Conservation (phyloP, 2,329 filamentous ascomycete genomes). For the Chrysoporthe deuterocubensis region DNA sequence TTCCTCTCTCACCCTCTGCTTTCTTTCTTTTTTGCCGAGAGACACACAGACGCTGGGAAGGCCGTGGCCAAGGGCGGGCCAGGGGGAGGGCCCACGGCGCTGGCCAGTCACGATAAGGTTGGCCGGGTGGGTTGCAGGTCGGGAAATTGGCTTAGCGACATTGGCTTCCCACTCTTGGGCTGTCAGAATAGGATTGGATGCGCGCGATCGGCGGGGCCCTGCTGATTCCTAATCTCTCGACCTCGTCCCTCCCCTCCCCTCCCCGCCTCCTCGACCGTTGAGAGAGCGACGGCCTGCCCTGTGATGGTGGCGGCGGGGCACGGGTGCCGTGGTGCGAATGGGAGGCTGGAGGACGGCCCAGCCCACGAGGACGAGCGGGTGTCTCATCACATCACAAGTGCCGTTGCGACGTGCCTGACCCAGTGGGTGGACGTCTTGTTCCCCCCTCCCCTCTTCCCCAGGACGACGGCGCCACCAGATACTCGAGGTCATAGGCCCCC, state of each 20-base stretch:
- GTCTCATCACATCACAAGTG: too few relatives aligned
- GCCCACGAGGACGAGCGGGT: too few relatives aligned
- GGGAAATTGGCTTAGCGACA: conserved; percentile 22
- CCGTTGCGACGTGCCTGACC: too few relatives aligned
- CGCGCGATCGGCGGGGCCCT: background rate
- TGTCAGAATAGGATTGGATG: conserved; percentile 9
- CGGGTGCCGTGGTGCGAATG: background rate
- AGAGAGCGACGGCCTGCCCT: too few relatives aligned
- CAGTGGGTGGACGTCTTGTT: too few relatives aligned
- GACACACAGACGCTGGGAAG: background rate
- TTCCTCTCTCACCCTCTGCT: too few relatives aligned
- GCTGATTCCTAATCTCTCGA: conserved; percentile 7
- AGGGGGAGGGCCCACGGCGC: background rate
- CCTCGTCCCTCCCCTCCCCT: background rate
- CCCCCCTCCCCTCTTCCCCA: too few relatives aligned
- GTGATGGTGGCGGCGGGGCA: background rate
- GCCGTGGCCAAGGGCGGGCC: background rate
- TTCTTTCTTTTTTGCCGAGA: background rate
- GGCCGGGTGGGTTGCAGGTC: background rate
- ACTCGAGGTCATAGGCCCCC: background rate
- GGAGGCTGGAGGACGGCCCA: background rate
- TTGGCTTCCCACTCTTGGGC: conserved; percentile 8
- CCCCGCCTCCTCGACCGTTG: background rate
- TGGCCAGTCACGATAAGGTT: conserved; percentile 22
- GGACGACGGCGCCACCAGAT: background rate